Evolutionary conservation across 345 rosid species (phyloP).

Genomic region (Camelina laxa): DNA sequence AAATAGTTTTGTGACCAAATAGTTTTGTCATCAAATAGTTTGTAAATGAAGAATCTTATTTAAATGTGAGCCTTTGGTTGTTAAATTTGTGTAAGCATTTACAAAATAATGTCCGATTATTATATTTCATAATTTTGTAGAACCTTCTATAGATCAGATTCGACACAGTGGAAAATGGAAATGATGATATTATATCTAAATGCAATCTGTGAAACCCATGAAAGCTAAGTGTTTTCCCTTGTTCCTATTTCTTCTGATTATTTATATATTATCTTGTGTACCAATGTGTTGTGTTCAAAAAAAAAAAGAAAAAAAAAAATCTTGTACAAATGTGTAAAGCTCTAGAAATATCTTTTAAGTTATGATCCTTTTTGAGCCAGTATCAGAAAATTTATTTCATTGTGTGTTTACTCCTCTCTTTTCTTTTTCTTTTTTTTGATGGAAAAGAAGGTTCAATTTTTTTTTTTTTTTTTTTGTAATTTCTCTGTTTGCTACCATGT

Average conservation of each 20-base stretch:
- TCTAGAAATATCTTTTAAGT: background rate
- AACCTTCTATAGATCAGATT: background rate
- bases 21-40: too few species aligned
- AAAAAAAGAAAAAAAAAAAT: too few species aligned
- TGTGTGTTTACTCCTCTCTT: background rate
- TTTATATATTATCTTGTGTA: background rate
- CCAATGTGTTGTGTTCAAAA: too few species aligned
- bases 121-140: background rate
- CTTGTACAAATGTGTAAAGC: constrained; percentile 2
- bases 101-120: background rate
- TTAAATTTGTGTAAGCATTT: background rate
- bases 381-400: background rate
- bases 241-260: background rate
- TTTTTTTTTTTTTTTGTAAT: background rate
- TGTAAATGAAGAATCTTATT: too few species aligned
- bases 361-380: background rate
- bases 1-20: background rate
- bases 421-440: background rate
- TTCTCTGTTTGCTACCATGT: constrained; percentile 27
- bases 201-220: constrained; percentile 18
- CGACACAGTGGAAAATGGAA: too few species aligned
- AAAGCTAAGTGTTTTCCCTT: background rate
- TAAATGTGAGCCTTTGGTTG: background rate
- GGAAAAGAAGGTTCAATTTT: constrained; percentile 2
- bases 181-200: background rate